phyloP scores from a whole-genome alignment of 352 stramenopile species.

The Albugo laibachii region DNA sequence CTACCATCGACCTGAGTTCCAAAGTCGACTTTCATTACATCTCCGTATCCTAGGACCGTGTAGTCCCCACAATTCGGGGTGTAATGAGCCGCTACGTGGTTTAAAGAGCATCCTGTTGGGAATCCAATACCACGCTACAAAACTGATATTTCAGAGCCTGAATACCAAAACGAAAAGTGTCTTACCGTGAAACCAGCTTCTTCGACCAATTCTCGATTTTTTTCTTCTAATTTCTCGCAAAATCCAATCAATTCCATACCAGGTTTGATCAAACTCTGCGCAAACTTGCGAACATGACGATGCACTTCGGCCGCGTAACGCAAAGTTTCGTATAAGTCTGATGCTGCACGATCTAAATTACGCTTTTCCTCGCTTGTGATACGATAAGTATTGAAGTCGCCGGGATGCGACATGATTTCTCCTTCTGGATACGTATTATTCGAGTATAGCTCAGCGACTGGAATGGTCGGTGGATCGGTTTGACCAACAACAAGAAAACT shows the following conservation, averaged over 20 bases:
- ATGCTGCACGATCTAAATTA: constrained; percentile 53
- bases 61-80: constrained; percentile 93
- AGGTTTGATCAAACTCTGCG: constrained; percentile 91
- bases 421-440: constrained; percentile 72
- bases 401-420: constrained; percentile 84
- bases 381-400: constrained; percentile 86
- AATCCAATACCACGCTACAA: constrained; percentile 79
- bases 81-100: constrained; percentile 96
- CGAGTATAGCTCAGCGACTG: constrained; percentile 50
- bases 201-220: constrained; percentile 88
- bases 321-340: constrained; percentile 44
- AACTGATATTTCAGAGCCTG: constrained; percentile 8
- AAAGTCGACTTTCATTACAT: constrained; percentile 98
- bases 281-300: constrained; percentile 79
- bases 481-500: constrained; percentile 88
- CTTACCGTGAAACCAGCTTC: constrained; percentile 78
- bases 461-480: constrained; percentile 91
- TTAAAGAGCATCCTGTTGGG: constrained; percentile 91
- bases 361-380: constrained; percentile 71
- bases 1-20: constrained; percentile 92
- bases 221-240: constrained; percentile 91
- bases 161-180: background rate
- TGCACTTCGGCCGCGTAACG: constrained; percentile 91
- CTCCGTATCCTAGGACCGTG: constrained; percentile 84
- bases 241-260: constrained; percentile 93